Conservation (phyloP, 2,329 filamentous ascomycete species). For the Paraphaeosphaeria sporulosa region DNA sequence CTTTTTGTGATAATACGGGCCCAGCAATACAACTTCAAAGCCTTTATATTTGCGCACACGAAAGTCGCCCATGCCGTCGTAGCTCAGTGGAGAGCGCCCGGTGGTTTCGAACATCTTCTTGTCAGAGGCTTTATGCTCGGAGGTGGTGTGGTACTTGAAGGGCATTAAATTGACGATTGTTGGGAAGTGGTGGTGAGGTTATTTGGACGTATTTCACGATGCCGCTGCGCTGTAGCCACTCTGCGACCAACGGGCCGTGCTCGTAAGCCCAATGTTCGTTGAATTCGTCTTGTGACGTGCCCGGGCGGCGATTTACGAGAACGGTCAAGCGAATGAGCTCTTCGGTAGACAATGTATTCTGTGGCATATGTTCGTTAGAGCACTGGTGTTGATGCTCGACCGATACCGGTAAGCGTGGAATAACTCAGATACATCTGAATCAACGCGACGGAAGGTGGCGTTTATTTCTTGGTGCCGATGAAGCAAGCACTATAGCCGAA, state of each 20-base stretch:
- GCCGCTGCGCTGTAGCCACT: conserved; percentile 26
- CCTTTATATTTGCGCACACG: conserved; percentile 34
- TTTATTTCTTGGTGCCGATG: neutral
- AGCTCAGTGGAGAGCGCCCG: conserved; percentile 19
- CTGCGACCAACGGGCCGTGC: conserved; percentile 30
- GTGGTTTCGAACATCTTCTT: conserved; percentile 22
- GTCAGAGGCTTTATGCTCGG: conserved; percentile 23
- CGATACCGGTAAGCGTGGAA: too few species aligned
- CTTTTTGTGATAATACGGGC: conserved; percentile 29
- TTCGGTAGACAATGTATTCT: conserved; percentile 19
- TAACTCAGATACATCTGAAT: too few species aligned
- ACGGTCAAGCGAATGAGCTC: conserved; percentile 31
- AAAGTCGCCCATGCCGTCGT: conserved; percentile 36
- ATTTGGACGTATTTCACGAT: conserved; percentile 37
- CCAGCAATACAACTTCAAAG: conserved; percentile 33
- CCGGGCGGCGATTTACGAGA: conserved; percentile 32
- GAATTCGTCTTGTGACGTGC: conserved; percentile 31
- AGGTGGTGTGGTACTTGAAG: conserved; percentile 31
- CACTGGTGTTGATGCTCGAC: neutral
- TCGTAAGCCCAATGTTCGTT: conserved; percentile 34
- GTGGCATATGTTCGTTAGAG: neutral
- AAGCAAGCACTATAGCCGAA: neutral
- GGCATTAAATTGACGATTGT: neutral
- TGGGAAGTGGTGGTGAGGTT: neutral
- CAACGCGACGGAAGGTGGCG: neutral